Evolutionary conservation across 2,329 filamentous ascomycete species (phyloP), one percentile per base, ranked within the genome.

Genomic region (Penicillium palitans): DNA sequence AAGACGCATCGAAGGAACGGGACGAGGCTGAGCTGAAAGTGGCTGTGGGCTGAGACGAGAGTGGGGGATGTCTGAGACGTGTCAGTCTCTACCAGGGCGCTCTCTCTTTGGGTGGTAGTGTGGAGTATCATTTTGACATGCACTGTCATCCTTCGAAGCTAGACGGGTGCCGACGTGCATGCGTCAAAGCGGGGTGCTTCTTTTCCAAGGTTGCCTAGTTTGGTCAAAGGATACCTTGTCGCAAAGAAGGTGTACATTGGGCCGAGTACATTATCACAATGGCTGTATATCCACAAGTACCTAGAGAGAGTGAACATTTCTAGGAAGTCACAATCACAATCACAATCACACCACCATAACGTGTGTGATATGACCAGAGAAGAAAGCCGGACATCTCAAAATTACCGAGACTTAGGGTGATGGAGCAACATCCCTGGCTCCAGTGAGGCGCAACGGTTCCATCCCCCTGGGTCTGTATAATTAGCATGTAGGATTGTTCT

Each of bases 1-100:
- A 71, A 71, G 67, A 68, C 61, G 70, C 68, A 70, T 70, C 66
- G 68, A 71, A 71, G 63, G 51, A 64, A 58, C 52, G 27, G 37
- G 59, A 54, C 49, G 64, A 59, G 62, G 64, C 64, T 61, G 58
- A 60, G 58, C 44, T 62, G 58, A 54, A 35, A 45, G 51, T 59
- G 59, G 57, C 57, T 65, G 64, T 55, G 60, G 53, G 58, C 49
- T 64, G 53, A 59, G 60, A 60, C 25, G 56, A 31, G 44, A 41
- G 48, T 33, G 31, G 46, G 41, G 51, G 21, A 33, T 48, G 47
- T 46, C 45, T 56, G 52, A 60, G 58, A 58, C 52, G 48, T 45
- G 31, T 58, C 51, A 57, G 46, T 49, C n/a, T 9, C 33, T 35
- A 19, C 19, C 24, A 29, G 33, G 45, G 37, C 15, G 29, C 35